Evolutionary conservation across 2,329 filamentous ascomycete species (phyloP).

Genomic region (Xylariaceae sp.): DNA sequence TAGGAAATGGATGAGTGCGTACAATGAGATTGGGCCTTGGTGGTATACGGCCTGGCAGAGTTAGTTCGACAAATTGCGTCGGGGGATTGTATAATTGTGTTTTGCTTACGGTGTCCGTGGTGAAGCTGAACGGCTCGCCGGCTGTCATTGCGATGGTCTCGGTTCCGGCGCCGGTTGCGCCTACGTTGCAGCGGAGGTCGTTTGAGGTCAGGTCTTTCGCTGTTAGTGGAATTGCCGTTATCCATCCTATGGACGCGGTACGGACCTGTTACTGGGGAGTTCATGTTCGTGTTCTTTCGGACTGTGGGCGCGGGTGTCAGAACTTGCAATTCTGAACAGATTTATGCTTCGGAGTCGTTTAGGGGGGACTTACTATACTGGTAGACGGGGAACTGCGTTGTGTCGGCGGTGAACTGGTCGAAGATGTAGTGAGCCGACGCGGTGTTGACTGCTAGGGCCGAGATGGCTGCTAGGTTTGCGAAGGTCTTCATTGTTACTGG

Average conservation of each 20-base stretch:
- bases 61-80: background rate
- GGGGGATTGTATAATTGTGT: background rate
- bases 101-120: slow-evolving; percentile 31
- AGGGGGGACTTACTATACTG: slow-evolving; percentile 34
- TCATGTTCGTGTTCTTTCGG: slow-evolving; percentile 45
- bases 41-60: slow-evolving; percentile 38
- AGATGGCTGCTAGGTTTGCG: slow-evolving; percentile 29
- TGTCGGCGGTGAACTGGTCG: slow-evolving; percentile 36
- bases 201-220: slow-evolving; percentile 38
- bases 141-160: slow-evolving; percentile 36
- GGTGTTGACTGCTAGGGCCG: slow-evolving; percentile 33
- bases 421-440: slow-evolving; percentile 42
- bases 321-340: background rate
- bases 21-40: slow-evolving; percentile 41
- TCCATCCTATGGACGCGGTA: background rate
- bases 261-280: slow-evolving; percentile 43
- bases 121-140: slow-evolving; percentile 39
- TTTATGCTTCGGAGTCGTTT: background rate
- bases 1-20: background rate
- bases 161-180: slow-evolving; percentile 32
- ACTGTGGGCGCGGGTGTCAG: slow-evolving; percentile 27
- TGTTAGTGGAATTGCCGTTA: slow-evolving; percentile 6
- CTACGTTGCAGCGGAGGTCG: slow-evolving; percentile 42
- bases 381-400: slow-evolving; percentile 34
- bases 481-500: slow-evolving; percentile 33